Base-by-base conservation (phyloP, 805 yeast genomes). In the Barnettozyma siamensis region DNA sequence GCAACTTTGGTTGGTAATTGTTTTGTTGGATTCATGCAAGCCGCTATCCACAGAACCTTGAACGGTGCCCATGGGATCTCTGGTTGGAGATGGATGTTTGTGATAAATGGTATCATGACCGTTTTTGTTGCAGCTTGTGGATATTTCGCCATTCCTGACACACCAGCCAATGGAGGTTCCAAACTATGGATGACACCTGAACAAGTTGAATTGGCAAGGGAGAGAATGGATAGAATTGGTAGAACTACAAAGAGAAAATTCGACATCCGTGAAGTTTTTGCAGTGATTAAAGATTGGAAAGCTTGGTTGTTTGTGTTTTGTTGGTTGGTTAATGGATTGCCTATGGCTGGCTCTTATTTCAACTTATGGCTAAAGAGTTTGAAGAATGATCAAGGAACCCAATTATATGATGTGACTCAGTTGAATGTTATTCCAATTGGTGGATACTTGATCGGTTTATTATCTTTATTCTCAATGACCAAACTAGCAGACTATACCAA, bases 1-100 rank as follows among this genome's bases (percentile, higher is more conserved):
- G 37, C 48, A 7, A 37, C 33, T 17, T 41, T 35, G 26, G 47
- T 41, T 16, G 53, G 49, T 16, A 37, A 35, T 26, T 44, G 47
- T 50, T 46, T 46, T 26, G 32, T 47, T 16, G 74, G 75, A 26
- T 66, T 69, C 41, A 57, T 73, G 30, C 73, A 74, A 40, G 66
- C 73, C 11, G 67, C 49, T 11, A 48, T 48, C 13, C 34, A 42
- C 24, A 42, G 31, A n/a, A 45, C 46, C 9, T 13, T 48, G 23
- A 27, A 44, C 21, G 46, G 45, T 5, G 21, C 10, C 1, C 23
- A 12, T 6, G 51, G 51, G 1, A 15, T 35, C 2, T 18, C 16
- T 12, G 51, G 51, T 13, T 48, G 38, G 38, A 35, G 38, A 27
- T 45, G 51, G 49, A 12, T 48, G 17, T 48, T 46, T 26, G 34